Evolutionary conservation across 805 yeast species (phyloP).

Genomic region (Kodamaea leandrae): DNA sequence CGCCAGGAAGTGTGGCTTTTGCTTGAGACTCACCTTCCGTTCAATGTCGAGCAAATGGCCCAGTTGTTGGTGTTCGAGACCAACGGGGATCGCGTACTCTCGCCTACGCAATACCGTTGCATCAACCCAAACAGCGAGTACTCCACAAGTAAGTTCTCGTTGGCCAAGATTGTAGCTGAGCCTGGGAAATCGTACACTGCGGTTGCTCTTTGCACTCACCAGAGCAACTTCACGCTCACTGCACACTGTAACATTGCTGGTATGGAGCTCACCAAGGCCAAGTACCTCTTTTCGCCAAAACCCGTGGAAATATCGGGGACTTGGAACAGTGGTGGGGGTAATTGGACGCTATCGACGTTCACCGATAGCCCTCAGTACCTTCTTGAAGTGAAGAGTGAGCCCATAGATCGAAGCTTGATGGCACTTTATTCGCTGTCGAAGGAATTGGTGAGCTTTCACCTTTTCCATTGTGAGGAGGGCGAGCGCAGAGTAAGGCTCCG

Average conservation of each 20-base stretch:
- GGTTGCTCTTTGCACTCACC: conserved; percentile 16
- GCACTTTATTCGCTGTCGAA: conserved; percentile 20
- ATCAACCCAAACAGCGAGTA: conserved; percentile 18
- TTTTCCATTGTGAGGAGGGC: conserved; percentile 38
- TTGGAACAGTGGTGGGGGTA: conserved; percentile 60
- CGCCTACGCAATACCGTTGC: conserved; percentile 21
- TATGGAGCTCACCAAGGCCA: conserved; percentile 29
- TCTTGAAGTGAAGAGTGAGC: conserved; percentile 19
- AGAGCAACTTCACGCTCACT: conserved; percentile 26
- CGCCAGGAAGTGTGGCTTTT: conserved; percentile 40
- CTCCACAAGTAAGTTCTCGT: conserved; percentile 38
- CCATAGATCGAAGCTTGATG: conserved; percentile 16
- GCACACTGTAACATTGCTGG: conserved; percentile 28
- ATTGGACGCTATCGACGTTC: conserved; percentile 46
- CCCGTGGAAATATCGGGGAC: conserved; percentile 28
- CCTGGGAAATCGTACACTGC: conserved; percentile 29
- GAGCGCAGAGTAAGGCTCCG: conserved; percentile 22
- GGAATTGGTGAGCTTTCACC: conserved; percentile 35
- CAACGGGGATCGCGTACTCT: conserved; percentile 30
- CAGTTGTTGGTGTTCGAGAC: conserved; percentile 23
- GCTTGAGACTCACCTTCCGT: conserved; percentile 47
- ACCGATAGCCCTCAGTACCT: conserved; percentile 55
- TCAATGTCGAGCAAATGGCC: conserved; percentile 11
- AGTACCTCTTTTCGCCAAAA: conserved; percentile 17
- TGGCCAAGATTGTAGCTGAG: conserved; percentile 28